Base-by-base conservation (phyloP, 192 early-diverging fungal species). In the Coemansia sp. region DNA sequence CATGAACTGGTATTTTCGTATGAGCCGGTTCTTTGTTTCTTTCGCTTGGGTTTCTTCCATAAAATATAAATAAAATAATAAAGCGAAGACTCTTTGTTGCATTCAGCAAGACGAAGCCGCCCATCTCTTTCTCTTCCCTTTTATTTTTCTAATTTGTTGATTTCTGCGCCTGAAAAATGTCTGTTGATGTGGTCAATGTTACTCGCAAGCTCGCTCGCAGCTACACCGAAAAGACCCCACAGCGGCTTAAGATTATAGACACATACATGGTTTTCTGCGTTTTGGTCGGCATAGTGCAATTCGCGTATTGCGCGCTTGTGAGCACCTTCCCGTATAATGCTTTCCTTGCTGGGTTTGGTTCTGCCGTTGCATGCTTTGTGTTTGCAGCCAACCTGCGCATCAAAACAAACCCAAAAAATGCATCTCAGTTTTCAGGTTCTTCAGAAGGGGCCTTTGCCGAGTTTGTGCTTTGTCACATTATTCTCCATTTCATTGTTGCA, bases 281-380 rank as follows among this genome's bases (percentile, higher is more conserved):
- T 66, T 62, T 88, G n/a, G 90, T 92, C n/a, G 98, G 96, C 39
- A 76, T 96, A 51, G 71, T 92, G 32, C 98, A 98, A 83, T 95
- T 99, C 68, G 71, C 89, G 13, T 98, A 99, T 71, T 89, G 92
- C 62, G 60, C 89, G 1, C 62, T 95, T 21, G 94, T 86, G 13
- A 96, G 96, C 54, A 94, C 90, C n/a, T 98, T 89, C 76, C 98
- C 98, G 19, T 98, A 97, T 86, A 98, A 98, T 83, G 92, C 95
- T 37, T 98, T 99, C 78, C 76, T 99, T 72, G 90, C 96, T 11
- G 94, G 95, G 36, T 99, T 99, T 82, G 92, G 91, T 61, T 90
- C 91, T 10, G 91, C 91, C 9, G 94, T 98, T 22, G 96, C 94
- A 21, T 85, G 87, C 59, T 99, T 99, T 83, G 92, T 97, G 10